These are phyloP conservation scores for Senecio squalidus DNA, from an alignment of 140 eudicot species.

Conservation along the genomic window DNA sequence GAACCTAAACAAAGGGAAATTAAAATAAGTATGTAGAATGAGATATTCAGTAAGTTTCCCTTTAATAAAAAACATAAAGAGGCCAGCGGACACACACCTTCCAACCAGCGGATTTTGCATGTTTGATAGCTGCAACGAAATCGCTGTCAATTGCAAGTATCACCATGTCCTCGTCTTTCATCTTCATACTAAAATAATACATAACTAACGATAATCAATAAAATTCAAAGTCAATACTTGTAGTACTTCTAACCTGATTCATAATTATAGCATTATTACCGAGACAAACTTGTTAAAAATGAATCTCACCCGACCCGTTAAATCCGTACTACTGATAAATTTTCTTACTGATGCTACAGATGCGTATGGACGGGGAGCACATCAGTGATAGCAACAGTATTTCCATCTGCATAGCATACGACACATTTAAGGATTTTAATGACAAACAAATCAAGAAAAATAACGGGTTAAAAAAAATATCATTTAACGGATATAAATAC, in stretches of 20 bases:
- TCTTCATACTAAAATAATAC: slow-evolving; percentile 70
- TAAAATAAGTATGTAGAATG: too few species aligned
- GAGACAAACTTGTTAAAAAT: too few species aligned
- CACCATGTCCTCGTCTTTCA: slow-evolving; percentile 87
- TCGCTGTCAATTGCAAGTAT: slow-evolving; percentile 87
- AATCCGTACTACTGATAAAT: neutral
- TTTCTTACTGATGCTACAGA: slow-evolving; percentile 88
- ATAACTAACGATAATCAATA: neutral
- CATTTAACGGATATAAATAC: too few species aligned
- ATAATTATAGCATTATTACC: too few species aligned
- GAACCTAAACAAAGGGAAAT: too few species aligned
- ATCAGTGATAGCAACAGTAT: slow-evolving; percentile 74
- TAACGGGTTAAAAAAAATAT: too few species aligned
- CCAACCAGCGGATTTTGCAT: slow-evolving; percentile 89
- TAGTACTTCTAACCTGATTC: slow-evolving; percentile 81
- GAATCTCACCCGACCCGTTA: neutral
- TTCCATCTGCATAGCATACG: slow-evolving; percentile 58
- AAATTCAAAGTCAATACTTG: slow-evolving; percentile 30
- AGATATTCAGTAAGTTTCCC: too few species aligned
- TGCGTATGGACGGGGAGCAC: slow-evolving; percentile 87
- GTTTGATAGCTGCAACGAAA: slow-evolving; percentile 91
- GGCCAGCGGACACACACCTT: slow-evolving; percentile 51
- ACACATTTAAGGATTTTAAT: neutral
- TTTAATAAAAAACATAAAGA: neutral
- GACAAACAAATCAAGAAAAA: neutral